Percentiles rank a stretch among this genome's conserved stretches.
phyloP scores from a whole-genome alignment of 176 grass and related monocot genomes.

The Triticum monococcum region DNA sequence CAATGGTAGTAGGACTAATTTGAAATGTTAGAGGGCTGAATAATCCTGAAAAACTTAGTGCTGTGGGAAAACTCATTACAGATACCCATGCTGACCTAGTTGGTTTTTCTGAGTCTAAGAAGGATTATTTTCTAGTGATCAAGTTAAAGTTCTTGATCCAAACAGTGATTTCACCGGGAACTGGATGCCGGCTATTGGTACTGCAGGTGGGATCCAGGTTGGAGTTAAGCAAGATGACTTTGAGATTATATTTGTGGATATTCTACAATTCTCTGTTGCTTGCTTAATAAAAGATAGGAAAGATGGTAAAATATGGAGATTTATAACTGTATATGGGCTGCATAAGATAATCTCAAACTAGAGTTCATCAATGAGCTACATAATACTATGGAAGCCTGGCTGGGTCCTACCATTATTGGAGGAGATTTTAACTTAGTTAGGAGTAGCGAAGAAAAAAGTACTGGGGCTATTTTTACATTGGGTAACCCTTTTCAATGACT shows the following conservation, averaged over 20 bases:
- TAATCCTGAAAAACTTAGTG: no score
- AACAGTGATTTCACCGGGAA: neutral
- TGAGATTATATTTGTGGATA: neutral
- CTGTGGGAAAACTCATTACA: no score
- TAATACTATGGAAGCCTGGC: neutral
- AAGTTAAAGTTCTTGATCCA: no score
- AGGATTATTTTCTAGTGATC: no score
- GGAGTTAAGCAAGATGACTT: neutral
- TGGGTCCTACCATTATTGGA: neutral
- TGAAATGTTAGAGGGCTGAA: no score
- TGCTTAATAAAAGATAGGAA: neutral
- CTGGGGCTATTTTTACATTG: neutral
- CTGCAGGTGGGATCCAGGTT: neutral
- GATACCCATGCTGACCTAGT: no score
- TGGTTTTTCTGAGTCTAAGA: no score
- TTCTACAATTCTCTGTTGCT: neutral
- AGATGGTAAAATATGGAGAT: rapidly evolving
- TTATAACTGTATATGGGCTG: neutral
- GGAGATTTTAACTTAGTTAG: neutral
- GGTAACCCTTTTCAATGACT: neutral
- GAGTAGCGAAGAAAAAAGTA: neutral
- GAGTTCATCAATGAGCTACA: neutral
- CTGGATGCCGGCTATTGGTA: neutral
- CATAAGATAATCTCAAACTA: neutral
- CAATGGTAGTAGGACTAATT: no score